Conservation (phyloP, 768 basidiomycete genomes). For the Suillus spraguei region DNA sequence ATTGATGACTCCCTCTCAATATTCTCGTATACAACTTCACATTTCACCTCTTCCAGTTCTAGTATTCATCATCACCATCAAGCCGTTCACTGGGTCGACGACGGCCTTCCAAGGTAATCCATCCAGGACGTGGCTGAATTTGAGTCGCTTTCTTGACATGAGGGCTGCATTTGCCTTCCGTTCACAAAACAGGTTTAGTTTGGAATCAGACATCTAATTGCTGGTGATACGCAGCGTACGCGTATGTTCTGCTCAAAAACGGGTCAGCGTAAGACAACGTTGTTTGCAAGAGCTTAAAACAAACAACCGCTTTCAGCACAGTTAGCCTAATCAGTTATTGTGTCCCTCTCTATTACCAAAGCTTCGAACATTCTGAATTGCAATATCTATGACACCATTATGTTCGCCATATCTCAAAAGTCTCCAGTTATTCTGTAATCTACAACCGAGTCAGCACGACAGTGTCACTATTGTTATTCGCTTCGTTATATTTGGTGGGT, state of each 20-base stretch:
- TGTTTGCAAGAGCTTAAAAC: constrained; percentile 36
- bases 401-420: no score
- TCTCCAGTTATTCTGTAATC: not conserved
- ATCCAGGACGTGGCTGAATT: constrained; percentile 48
- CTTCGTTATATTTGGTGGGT: not conserved
- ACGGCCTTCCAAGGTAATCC: constrained; percentile 78
- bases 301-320: constrained; percentile 24
- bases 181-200: constrained; percentile 20
- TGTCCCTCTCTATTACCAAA: not conserved
- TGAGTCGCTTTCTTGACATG: constrained; percentile 55
- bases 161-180: constrained; percentile 20
- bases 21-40: constrained; percentile 86
- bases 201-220: not conserved
- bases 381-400: not conserved
- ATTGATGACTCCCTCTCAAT: constrained; percentile 71
- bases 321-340: not conserved
- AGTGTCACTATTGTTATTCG: not conserved
- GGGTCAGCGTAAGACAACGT: not conserved
- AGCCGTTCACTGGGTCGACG: constrained; percentile 60
- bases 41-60: constrained; percentile 86
- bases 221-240: no score
- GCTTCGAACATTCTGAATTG: not conserved
- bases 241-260: constrained; percentile 7
- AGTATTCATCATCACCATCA: constrained; percentile 81
- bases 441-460: not conserved